These are phyloP conservation scores for Rhodotorula toruloides DNA, from an alignment of 768 basidiomycete genomes.

Conservation along the genomic window DNA sequence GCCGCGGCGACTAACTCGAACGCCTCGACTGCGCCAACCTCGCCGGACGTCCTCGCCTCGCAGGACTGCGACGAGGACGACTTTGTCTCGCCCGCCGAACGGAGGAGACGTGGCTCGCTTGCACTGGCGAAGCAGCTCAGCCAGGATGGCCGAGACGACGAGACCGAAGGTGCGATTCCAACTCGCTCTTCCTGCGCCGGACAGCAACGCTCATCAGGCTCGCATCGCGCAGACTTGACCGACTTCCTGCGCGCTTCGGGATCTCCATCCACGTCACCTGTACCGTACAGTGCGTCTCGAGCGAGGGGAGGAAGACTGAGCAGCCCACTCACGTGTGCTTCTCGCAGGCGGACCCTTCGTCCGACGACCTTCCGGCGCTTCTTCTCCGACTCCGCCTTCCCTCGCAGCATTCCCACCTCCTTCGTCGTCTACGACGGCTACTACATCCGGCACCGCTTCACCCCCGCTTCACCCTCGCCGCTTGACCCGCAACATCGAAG, in stretches of 20 bases:
- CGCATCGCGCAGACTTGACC: conserved; percentile 7
- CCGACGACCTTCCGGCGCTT: not conserved
- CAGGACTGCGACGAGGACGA: not conserved
- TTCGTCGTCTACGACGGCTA: not conserved
- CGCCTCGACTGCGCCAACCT: conserved; percentile 21
- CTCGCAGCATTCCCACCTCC: not conserved
- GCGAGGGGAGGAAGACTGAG: no score
- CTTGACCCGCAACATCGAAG: conserved; percentile 7
- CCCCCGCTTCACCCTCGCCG: conserved; percentile 4
- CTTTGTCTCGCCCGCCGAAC: not conserved
- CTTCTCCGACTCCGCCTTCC: not conserved
- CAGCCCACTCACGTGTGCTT: no score
- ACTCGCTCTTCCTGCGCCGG: no score
- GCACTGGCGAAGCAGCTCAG: not conserved
- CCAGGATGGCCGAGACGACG: not conserved
- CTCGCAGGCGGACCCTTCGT: conserved; percentile 2
- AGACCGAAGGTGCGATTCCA: not conserved
- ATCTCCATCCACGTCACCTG: not conserved
- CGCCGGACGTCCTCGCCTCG: conserved; percentile 4
- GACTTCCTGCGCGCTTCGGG: conserved; percentile 20
- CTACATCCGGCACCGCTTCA: not conserved
- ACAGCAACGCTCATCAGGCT: not conserved
- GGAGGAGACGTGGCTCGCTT: conserved; percentile 5
- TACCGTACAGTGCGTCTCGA: not conserved
- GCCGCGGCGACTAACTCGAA: not conserved